Conservation (phyloP, 192 early-diverging fungal genomes). For the Podila verticillata region DNA sequence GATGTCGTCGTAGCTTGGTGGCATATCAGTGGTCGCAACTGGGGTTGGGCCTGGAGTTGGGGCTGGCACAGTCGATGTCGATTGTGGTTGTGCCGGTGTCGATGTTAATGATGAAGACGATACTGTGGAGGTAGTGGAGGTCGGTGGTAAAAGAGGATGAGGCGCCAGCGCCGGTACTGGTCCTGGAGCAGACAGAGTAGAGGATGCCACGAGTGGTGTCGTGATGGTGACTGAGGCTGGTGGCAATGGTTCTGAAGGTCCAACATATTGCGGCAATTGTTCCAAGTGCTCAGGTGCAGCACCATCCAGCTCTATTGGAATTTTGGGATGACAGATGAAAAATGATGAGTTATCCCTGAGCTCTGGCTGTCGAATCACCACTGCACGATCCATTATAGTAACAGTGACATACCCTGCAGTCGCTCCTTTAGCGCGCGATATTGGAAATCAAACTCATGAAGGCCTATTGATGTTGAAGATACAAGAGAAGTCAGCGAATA, state of each 20-base stretch:
- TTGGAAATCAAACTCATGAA: conserved; percentile 44
- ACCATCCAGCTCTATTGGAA: conserved; percentile 34
- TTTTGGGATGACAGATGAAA: background rate
- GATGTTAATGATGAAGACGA: background rate
- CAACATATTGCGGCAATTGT: conserved; percentile 29
- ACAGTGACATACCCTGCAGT: conserved; percentile 24
- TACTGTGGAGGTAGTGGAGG: background rate
- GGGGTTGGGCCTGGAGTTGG: conserved; percentile 3
- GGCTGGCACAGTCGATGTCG: background rate
- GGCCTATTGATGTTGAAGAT: background rate
- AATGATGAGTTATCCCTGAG: background rate
- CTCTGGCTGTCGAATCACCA: background rate
- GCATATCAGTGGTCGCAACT: conserved; percentile 15
- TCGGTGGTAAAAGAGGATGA: background rate
- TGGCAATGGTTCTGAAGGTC: conserved; percentile 10
- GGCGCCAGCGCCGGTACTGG: background rate
- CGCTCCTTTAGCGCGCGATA: conserved; percentile 33
- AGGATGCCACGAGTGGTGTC: background rate
- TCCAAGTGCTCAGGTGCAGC: conserved; percentile 37
- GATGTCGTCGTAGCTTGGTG: conserved; percentile 37
- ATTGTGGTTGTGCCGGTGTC: background rate
- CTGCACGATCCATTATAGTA: background rate
- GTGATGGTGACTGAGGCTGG: conserved; percentile 9
- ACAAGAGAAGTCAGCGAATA: background rate
- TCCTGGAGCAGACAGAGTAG: background rate